Conservation (phyloP, 441 rosid species). For the Aquilaria agallochum region DNA sequence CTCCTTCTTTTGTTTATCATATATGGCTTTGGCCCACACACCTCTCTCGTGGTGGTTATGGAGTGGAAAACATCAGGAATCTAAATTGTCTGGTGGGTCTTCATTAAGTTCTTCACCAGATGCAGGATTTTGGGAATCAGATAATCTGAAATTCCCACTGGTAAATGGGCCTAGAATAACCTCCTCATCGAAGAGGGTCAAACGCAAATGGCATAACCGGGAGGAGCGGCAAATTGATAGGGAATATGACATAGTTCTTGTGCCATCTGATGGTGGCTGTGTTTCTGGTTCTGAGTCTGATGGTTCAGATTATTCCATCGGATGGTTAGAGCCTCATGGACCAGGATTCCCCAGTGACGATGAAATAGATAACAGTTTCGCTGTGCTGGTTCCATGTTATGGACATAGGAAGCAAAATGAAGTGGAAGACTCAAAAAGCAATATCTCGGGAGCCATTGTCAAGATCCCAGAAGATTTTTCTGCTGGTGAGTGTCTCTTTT, state of each 20-base stretch:
- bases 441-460: conserved; percentile 35
- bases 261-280: conserved; percentile 77
- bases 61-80: conserved; percentile 55
- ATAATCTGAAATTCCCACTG: conserved; percentile 54
- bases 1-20: conserved; percentile 5
- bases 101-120: conserved; percentile 41
- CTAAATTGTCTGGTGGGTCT: conserved; percentile 37
- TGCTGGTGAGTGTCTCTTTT: conserved; percentile 38
- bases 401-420: conserved; percentile 34
- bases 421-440: conserved; percentile 27
- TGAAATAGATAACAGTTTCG: conserved; percentile 57
- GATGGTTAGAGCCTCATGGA: conserved; percentile 87
- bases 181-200: conserved; percentile 52
- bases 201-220: conserved; percentile 64
- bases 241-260: conserved; percentile 72
- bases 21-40: conserved; percentile 59
- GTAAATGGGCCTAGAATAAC: conserved; percentile 29
- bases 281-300: conserved; percentile 79
- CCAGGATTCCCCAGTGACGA: conserved; percentile 57
- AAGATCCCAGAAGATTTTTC: conserved; percentile 36
- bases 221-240: conserved; percentile 66
- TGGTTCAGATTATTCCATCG: conserved; percentile 72
- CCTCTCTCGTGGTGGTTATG: conserved; percentile 67
- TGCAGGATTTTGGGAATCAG: conserved; percentile 43
- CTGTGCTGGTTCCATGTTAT: conserved; percentile 75